Conservation (phyloP, 495 filamentous ascomycete species). For the Lepraria neglecta region DNA sequence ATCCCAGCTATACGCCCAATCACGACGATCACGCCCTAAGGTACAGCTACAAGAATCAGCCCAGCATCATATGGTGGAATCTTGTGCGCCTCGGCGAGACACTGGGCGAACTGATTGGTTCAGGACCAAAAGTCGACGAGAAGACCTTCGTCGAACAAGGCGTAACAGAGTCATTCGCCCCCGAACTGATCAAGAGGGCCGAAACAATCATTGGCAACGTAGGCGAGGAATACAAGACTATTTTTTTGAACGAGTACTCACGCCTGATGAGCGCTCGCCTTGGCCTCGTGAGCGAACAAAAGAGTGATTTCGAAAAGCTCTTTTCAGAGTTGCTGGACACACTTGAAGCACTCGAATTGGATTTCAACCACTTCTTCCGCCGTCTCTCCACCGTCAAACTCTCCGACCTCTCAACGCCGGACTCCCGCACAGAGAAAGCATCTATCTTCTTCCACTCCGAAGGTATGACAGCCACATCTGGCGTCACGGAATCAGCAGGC, state of each 20-base stretch:
- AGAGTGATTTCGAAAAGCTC: conserved; percentile 68
- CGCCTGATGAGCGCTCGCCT: conserved; percentile 69
- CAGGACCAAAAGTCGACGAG: conserved; percentile 60
- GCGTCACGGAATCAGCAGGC: conserved; percentile 50
- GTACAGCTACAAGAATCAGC: conserved; percentile 90
- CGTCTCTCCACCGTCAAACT: conserved; percentile 56
- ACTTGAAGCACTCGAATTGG: conserved; percentile 69
- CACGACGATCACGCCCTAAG: conserved; percentile 85
- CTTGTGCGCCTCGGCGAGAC: conserved; percentile 85
- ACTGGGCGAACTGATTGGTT: conserved; percentile 82
- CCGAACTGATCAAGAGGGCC: conserved; percentile 66
- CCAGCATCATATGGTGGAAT: conserved; percentile 98
- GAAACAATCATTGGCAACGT: conserved; percentile 70
- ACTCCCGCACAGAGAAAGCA: conserved; percentile 51
- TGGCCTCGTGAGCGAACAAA: conserved; percentile 59
- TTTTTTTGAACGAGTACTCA: conserved; percentile 83
- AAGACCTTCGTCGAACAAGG: conserved; percentile 63
- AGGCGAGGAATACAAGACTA: conserved; percentile 78
- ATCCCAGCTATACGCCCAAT: conserved; percentile 90
- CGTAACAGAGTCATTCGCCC: conserved; percentile 57
- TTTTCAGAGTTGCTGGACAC: conserved; percentile 77
- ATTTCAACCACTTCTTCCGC: conserved; percentile 91
- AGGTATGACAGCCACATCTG: conserved; percentile 48
- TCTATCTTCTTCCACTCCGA: conserved; percentile 65
- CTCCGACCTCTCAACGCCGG: conserved; percentile 53